phyloP scores from a whole-genome alignment of 768 basidiomycete species.

The Naganishia vishniacii region DNA sequence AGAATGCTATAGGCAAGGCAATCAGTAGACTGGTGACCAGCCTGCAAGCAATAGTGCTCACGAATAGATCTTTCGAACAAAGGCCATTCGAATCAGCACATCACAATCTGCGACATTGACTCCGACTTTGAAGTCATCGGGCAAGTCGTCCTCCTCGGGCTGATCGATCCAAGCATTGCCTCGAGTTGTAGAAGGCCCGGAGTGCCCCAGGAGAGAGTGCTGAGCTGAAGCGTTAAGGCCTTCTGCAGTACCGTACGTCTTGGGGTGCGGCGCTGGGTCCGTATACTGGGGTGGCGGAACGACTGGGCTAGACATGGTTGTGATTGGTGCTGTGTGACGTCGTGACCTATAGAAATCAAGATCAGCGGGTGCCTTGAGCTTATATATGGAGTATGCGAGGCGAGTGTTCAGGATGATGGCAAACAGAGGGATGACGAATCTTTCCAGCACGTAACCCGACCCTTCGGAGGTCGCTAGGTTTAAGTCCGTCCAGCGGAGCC shows the following conservation, averaged over 20 bases:
- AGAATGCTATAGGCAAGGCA: conserved; percentile 57
- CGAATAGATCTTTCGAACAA: conserved; percentile 68
- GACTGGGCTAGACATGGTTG: conserved; percentile 23
- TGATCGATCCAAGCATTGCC: conserved; percentile 56
- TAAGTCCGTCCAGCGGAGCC: no score
- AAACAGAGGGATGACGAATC: conserved; percentile 5
- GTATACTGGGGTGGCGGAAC: conserved; percentile 40
- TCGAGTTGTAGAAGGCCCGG: conserved; percentile 27
- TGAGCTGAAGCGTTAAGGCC: conserved; percentile 16
- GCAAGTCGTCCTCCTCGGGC: conserved; percentile 65
- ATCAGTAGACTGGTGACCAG: background rate
- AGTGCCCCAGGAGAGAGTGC: conserved; percentile 23
- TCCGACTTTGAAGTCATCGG: conserved; percentile 79
- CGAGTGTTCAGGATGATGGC: background rate
- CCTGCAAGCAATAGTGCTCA: conserved; percentile 50
- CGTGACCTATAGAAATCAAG: no score
- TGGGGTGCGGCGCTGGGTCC: conserved; percentile 29
- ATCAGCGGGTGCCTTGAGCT: no score
- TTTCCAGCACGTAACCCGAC: no score
- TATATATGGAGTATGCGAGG: no score
- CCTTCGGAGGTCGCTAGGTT: no score
- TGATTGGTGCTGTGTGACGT: background rate
- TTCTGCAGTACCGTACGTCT: conserved; percentile 36
- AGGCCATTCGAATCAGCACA: conserved; percentile 66
- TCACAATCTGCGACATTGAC: conserved; percentile 43